A percentile compares a stretch with the other conserved stretches of the same genome.
Conservation (phyloP, 2,329 filamentous ascomycete genomes). For the Septoria petroselini region DNA sequence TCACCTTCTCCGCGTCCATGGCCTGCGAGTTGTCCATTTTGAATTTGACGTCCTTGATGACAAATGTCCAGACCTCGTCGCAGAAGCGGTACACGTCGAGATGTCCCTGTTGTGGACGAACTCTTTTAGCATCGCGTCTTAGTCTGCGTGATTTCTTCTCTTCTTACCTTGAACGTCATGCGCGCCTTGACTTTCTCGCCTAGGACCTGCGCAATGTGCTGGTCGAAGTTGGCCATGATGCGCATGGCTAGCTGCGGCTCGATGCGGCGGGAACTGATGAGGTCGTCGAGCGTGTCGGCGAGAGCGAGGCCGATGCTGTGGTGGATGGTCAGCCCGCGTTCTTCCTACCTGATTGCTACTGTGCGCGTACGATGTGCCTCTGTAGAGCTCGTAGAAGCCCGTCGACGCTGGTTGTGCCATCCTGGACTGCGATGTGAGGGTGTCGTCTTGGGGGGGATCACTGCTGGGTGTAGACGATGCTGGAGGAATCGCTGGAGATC, state of each 20-base stretch:
- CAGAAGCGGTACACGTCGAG: conserved; percentile 98
- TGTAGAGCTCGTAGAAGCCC: conserved; percentile 89
- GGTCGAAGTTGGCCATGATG: conserved; percentile 93
- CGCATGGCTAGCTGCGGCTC: conserved; percentile 99
- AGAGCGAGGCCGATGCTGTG: conserved; percentile 83
- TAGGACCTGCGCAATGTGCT: conserved; percentile 84
- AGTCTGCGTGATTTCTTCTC: conserved; percentile 47
- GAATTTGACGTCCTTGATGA: conserved; percentile 98
- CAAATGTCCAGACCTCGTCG: conserved; percentile 99
- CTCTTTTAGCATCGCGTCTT: conserved; percentile 50
- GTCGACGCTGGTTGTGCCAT: conserved; percentile 33
- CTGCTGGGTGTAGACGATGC: background rate
- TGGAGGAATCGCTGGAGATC: background rate
- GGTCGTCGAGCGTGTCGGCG: conserved; percentile 93
- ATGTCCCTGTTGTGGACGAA: conserved; percentile 58
- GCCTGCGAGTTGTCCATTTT: conserved; percentile 77
- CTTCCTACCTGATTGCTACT: background rate
- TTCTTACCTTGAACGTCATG: conserved; percentile 73
- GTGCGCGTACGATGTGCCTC: conserved; percentile 83
- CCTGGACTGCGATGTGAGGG: conserved; percentile 3
- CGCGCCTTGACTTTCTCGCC: conserved; percentile 89
- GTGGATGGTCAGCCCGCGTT: background rate
- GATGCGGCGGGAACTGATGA: conserved; percentile 92
- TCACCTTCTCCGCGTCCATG: conserved; percentile 84
- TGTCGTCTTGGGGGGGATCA: background rate